phyloP scores from a whole-genome alignment of 495 filamentous ascomycete species.

The Glutinoglossum americanum region DNA sequence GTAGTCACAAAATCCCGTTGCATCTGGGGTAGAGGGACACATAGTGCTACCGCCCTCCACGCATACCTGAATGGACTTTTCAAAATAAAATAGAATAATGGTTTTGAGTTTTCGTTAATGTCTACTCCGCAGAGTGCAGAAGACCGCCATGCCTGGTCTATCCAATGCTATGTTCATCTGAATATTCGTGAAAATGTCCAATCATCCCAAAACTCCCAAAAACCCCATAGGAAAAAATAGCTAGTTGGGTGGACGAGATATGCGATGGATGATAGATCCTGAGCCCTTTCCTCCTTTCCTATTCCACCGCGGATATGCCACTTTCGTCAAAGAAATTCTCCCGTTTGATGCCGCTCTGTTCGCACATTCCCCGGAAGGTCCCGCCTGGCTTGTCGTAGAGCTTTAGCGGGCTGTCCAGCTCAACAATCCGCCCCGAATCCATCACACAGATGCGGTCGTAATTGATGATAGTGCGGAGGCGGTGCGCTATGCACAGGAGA shows the following conservation, averaged over 20 bases:
- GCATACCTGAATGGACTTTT: no score
- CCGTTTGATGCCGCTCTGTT: constrained; percentile 57
- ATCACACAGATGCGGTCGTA: constrained; percentile 94
- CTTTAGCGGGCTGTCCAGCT: constrained; percentile 53
- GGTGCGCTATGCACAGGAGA: constrained; percentile 84
- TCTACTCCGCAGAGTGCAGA: neutral
- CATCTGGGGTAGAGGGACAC: no score
- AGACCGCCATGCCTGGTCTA: neutral
- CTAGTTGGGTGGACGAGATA: neutral
- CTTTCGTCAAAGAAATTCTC: constrained; percentile 31
- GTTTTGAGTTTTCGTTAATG: neutral
- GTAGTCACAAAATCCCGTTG: no score
- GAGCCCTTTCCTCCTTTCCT: neutral
- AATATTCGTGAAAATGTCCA: neutral
- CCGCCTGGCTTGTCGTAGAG: constrained; percentile 47
- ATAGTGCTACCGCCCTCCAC: no score
- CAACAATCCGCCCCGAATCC: constrained; percentile 69
- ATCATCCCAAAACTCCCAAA: neutral
- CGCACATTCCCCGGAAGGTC: constrained; percentile 84
- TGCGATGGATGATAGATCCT: neutral
- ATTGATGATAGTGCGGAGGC: constrained; percentile 73
- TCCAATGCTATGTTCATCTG: neutral
- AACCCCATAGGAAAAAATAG: neutral
- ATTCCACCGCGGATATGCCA: neutral
- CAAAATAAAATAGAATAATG: neutral